Evolutionary conservation across 306 rosid species (phyloP).

Genomic region (Quercus bicolor): DNA sequence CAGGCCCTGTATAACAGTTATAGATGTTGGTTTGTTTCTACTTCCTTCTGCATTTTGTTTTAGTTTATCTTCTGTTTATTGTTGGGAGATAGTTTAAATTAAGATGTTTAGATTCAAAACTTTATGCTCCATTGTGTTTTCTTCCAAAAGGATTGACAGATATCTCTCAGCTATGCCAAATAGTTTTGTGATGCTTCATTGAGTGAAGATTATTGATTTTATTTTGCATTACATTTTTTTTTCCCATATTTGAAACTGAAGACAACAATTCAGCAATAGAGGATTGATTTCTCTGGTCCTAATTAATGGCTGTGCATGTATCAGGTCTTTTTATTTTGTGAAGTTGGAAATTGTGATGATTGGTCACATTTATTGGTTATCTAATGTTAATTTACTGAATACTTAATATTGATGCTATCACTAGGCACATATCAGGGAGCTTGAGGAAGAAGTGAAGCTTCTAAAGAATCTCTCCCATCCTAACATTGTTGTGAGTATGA

Average conservation of each 20-base stretch:
- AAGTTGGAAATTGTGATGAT: background rate
- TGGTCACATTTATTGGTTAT: conserved; percentile 6
- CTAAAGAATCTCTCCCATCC: conserved; percentile 92
- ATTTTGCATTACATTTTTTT: background rate
- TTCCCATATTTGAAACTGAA: background rate
- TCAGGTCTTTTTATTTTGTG: background rate
- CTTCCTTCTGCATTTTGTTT: background rate
- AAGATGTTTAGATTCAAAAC: background rate
- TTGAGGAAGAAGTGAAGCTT: conserved; percentile 98
- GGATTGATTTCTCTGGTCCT: background rate
- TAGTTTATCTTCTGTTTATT: background rate
- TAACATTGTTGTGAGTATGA: conserved; percentile 90
- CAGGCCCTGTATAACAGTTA: background rate
- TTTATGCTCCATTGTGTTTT: background rate
- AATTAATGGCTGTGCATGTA: background rate
- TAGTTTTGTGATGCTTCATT: background rate
- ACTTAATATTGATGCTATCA: conserved; percentile 28
- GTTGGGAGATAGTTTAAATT: background rate
- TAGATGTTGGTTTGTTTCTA: conserved; percentile 1
- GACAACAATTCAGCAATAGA: background rate
- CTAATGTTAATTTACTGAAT: conserved; percentile 7
- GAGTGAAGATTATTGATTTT: background rate
- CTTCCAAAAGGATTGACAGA: background rate
- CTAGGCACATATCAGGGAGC: conserved; percentile 93
- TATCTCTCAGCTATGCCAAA: background rate